phyloP scores from a whole-genome alignment of 306 rosid genomes.

The Ochetophila trinervis region DNA sequence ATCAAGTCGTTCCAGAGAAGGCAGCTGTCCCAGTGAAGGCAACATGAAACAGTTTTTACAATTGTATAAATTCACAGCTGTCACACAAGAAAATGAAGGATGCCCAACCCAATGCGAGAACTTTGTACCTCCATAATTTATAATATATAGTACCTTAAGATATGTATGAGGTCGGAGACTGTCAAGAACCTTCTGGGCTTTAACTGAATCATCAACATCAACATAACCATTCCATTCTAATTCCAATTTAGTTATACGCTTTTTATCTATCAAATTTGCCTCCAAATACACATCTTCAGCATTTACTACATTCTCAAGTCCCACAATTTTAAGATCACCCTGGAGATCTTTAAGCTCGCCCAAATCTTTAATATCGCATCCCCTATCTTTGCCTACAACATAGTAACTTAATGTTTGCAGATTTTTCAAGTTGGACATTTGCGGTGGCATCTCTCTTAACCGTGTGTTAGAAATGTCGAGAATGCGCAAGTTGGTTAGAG shows the following conservation, averaged over 20 bases:
- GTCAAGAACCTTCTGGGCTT: background rate
- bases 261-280: constrained; percentile 3
- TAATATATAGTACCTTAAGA: background rate
- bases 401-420: background rate
- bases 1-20: background rate
- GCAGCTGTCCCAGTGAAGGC: constrained; percentile 16
- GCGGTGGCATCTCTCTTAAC: background rate
- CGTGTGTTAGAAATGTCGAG: background rate
- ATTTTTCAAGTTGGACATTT: constrained; percentile 11
- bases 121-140: constrained; percentile 8
- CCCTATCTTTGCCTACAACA: background rate
- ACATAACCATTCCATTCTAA: constrained; percentile 16
- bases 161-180: constrained; percentile 3
- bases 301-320: background rate
- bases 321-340: background rate
- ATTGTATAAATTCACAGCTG: background rate
- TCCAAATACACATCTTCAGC: constrained; percentile 10
- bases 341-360: background rate
- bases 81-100: background rate
- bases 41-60: background rate
- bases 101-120: constrained; percentile 15
- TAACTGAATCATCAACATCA: background rate
- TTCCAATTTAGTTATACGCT: background rate
- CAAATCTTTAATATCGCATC: background rate
- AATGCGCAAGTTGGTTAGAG: constrained; percentile 1